Evolutionary conservation across 495 filamentous ascomycete genomes (phyloP).

Genomic region (Trichodelitschia bisporula): DNA sequence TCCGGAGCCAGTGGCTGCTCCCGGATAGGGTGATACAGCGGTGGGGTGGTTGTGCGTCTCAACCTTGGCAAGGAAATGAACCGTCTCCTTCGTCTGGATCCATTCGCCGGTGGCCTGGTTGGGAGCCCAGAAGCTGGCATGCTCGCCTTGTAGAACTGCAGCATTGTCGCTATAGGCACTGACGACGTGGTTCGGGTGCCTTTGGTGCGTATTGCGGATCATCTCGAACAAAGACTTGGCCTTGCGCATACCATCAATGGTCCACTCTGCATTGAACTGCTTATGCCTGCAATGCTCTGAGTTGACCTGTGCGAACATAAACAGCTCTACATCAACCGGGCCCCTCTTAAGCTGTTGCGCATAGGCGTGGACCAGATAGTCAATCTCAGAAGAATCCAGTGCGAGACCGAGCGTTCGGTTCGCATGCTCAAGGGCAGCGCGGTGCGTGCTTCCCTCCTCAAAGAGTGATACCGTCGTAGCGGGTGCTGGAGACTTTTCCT

Average conservation of each 20-base stretch:
- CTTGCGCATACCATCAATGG: slow-evolving; percentile 73
- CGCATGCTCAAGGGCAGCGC: slow-evolving; percentile 50
- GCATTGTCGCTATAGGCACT: slow-evolving; percentile 97
- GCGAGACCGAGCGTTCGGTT: slow-evolving; percentile 66
- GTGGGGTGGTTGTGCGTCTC: slow-evolving; percentile 98
- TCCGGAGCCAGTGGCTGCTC: slow-evolving; percentile 85
- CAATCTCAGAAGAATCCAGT: slow-evolving; percentile 67
- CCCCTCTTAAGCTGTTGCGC: slow-evolving; percentile 40
- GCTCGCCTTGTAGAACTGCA: slow-evolving; percentile 60
- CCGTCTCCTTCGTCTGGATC: slow-evolving; percentile 61
- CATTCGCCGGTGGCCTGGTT: slow-evolving; percentile 64
- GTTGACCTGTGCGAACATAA: slow-evolving; percentile 98
- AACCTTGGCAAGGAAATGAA: slow-evolving; percentile 82
- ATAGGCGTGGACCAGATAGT: slow-evolving; percentile 78
- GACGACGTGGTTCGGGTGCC: slow-evolving; percentile 50
- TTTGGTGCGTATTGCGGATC: slow-evolving; percentile 82
- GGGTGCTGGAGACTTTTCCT: slow-evolving; percentile 37
- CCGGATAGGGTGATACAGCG: slow-evolving; percentile 66
- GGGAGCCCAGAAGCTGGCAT: slow-evolving; percentile 63
- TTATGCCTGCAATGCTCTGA: slow-evolving; percentile 56
- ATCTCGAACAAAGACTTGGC: slow-evolving; percentile 65
- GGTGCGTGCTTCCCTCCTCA: slow-evolving; percentile 2
- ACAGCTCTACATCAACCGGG: slow-evolving; percentile 81
- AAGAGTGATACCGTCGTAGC: not conserved
- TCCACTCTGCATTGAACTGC: slow-evolving; percentile 93